Evolutionary conservation across 441 rosid species (phyloP), one percentile per base, ranked within the genome.

Genomic region (Populus tomentosa): DNA sequence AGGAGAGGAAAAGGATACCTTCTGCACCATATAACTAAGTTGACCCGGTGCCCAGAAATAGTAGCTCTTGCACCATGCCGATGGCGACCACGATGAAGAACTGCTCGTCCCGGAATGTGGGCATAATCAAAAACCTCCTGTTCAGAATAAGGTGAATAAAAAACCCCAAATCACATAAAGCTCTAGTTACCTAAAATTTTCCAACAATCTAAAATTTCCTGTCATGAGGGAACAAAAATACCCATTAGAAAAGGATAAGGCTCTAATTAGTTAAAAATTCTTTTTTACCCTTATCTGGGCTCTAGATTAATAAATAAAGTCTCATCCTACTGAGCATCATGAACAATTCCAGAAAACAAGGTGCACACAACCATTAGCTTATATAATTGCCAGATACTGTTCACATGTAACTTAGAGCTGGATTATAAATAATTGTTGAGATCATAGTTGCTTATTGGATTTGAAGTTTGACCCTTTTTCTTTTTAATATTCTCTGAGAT

Each of bases 61-160:
- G 98, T 94, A 65, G 98, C 95, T 88, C 94, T 90, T 7, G 97
- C 98, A 70, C 98, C 98, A 85, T 94, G 97, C 24, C 97, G 91
- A 81, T 92, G 97, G 69, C 92, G 95, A 72, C 98, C 98, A n/a
- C 92, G 93, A 80, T 94, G 98, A 81, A 94, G 95, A 75, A 94
- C 84, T 74, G 98, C 98, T 79, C 72, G 86, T 30, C 98, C 98
- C 9, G 92, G 94, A 69, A 75, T 73, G 82, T 94, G 97, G 75
- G 78, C 33, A 81, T 87, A 92, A 80, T 94, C 97, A 71, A 83
- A 86, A 80, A 83, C 86, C 82, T 94, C 97, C 98, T 94, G 76
- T 53, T 63, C 76, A 74, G 68, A 42, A 26, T 35, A 42, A 61
- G 69, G 80, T 35, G 72, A 46, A 73, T 71, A 42, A 75, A 77